A percentile compares a stretch with the other conserved stretches of the same genome.
Evolutionary conservation across 2,329 filamentous ascomycete genomes (phyloP).

Genomic region (Moelleriella libera): DNA sequence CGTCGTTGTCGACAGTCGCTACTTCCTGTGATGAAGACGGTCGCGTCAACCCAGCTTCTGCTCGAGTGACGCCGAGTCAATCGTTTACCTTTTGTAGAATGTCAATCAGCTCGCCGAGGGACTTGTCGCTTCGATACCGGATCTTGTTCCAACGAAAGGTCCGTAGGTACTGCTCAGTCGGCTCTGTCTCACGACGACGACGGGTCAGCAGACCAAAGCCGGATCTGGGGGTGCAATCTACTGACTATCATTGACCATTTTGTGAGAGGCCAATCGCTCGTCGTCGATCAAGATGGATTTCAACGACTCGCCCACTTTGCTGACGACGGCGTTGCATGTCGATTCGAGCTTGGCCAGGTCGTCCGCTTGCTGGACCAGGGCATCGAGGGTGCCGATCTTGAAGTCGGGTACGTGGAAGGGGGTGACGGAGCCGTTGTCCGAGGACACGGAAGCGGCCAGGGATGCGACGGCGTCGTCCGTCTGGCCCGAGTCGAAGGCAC

Average conservation of each 20-base stretch:
- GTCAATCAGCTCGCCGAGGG: slow-evolving; percentile 75
- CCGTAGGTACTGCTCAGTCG: slow-evolving; percentile 85
- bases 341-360: slow-evolving; percentile 80
- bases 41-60: background rate
- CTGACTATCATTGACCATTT: slow-evolving; percentile 88
- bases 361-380: slow-evolving; percentile 89
- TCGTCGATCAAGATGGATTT: slow-evolving; percentile 71
- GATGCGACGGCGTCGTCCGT: slow-evolving; percentile 69
- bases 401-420: slow-evolving; percentile 82
- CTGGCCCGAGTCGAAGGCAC: slow-evolving; percentile 69
- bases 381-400: slow-evolving; percentile 95
- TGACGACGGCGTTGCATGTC: slow-evolving; percentile 67
- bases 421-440: slow-evolving; percentile 61
- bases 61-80: background rate
- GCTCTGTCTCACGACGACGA: slow-evolving; percentile 43
- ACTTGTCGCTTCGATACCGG: slow-evolving; percentile 87
- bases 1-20: slow-evolving; percentile 84
- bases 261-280: slow-evolving; percentile 71
- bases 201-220: too few species aligned
- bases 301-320: slow-evolving; percentile 79
- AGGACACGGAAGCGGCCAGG: slow-evolving; percentile 55
- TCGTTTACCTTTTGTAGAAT: slow-evolving; percentile 64
- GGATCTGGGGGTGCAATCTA: background rate
- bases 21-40: slow-evolving; percentile 49
- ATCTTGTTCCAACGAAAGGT: slow-evolving; percentile 95